Conservation (phyloP, 1,284 basidiomycete species). For the Leccinum subrobustum region DNA sequence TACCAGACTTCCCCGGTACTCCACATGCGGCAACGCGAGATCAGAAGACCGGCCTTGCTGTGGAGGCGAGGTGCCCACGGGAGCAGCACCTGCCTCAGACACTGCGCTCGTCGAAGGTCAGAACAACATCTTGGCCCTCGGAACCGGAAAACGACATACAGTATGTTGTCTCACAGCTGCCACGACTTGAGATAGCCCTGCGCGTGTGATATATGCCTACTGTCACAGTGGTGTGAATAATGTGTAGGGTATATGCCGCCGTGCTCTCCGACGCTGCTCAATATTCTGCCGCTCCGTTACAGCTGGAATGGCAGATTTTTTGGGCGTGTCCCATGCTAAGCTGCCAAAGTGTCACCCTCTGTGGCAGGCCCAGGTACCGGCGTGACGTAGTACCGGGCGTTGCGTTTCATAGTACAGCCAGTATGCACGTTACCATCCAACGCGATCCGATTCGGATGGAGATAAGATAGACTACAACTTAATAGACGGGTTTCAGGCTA, state of each 20-base stretch:
- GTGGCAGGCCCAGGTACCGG: conserved; percentile 1
- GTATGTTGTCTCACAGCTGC: conserved; percentile 1
- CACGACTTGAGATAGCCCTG: conserved; percentile 4
- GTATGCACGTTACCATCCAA: not conserved
- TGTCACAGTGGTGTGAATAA: conserved; percentile 7
- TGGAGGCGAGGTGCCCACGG: conserved; percentile 19
- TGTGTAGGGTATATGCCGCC: not conserved
- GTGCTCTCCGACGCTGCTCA: not conserved
- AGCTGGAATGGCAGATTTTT: not conserved
- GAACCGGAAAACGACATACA: conserved; percentile 20
- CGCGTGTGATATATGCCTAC: conserved; percentile 4
- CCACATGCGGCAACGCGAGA: conserved; percentile 7
- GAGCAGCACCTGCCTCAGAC: conserved; percentile 13
- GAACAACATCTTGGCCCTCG: conserved; percentile 19
- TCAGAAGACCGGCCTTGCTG: conserved; percentile 20
- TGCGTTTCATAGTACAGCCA: not conserved
- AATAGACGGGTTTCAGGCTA: conserved; percentile 17
- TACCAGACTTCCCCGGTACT: not conserved
- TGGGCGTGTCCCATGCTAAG: conserved; percentile 6
- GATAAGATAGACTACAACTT: conserved; percentile 9
- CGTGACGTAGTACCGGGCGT: not conserved
- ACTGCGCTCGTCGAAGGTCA: conserved; percentile 17
- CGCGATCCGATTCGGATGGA: not conserved
- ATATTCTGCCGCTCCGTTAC: conserved; percentile 1
- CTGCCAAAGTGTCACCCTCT: conserved; percentile 1